Conservation (phyloP, 805 yeast genomes). For the Gaillardinia entomophila region DNA sequence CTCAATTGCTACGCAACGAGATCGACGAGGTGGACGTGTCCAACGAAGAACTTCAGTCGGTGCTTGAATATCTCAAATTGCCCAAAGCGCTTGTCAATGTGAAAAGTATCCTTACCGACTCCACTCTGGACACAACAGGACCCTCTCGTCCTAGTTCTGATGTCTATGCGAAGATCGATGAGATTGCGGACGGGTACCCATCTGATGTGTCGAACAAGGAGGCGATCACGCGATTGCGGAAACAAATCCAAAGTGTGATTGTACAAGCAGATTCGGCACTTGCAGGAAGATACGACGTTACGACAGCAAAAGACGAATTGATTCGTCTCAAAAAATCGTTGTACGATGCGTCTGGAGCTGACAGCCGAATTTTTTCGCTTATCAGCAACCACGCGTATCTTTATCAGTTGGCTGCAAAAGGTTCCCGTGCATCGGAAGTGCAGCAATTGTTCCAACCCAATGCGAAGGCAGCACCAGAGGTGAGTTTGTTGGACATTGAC, state of each 20-base stretch:
- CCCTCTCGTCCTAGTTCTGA: too few species aligned
- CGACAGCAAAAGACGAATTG: constrained; percentile 44
- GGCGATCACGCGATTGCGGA: constrained; percentile 23
- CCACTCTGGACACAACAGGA: too few species aligned
- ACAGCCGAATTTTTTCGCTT: constrained; percentile 45
- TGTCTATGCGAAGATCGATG: constrained; percentile 6
- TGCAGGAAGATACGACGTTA: constrained; percentile 2
- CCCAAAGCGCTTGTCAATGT: constrained; percentile 61
- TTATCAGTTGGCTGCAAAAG: constrained; percentile 29
- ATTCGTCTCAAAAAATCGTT: constrained; percentile 54
- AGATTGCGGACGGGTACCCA: constrained; percentile 17
- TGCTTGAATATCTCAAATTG: constrained; percentile 72
- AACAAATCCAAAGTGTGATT: constrained; percentile 30
- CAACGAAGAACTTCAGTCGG: constrained; percentile 71
- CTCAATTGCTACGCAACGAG: constrained; percentile 66
- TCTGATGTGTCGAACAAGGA: constrained; percentile 32
- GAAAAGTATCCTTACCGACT: constrained; percentile 15
- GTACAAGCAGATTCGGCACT: constrained; percentile 24
- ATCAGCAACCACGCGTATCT: constrained; percentile 28
- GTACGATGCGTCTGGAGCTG: constrained; percentile 57
- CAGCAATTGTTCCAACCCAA: constrained; percentile 19
- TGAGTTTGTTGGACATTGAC: constrained; percentile 66
- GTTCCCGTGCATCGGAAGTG: constrained; percentile 37
- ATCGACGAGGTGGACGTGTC: constrained; percentile 72
- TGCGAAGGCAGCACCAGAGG: constrained; percentile 15